Base-by-base conservation (phyloP, 305 asterid genomes). In the Withania somnifera region DNA sequence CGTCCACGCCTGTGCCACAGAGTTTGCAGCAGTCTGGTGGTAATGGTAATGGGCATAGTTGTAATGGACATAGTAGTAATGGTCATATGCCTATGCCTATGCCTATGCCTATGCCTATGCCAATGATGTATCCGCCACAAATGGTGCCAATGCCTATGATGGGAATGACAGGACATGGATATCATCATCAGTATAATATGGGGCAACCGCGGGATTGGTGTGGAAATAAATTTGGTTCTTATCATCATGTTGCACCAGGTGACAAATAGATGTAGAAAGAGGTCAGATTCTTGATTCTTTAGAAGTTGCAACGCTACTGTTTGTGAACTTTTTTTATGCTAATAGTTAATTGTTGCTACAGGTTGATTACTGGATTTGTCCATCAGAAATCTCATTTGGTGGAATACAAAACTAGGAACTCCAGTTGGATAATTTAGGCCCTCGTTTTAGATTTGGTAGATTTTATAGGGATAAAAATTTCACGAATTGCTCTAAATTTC, bases 101-200 rank as follows among this genome's bases (percentile, higher is more conserved):
- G 84, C 91, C 85, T 0, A 86, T 83, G 58, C 84, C 78, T 5
- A 86, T 86, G 84, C 91, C 85, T 0, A 86, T 88, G 69, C 88
- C 84, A 15, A 61, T 85, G 80, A 83, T 69, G 5, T 84, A 81
- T 64, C 85, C 82, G 4, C 84, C 84, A 2, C 79, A 79, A 57
- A 86, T 88, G 87, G 40, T 88, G 24, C 85, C 87, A 3, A 40
- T 80, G 83, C 88, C 88, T 19, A 52, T 85, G 86, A 83, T 86
- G 51, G 89, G 86, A 11, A 84, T 87, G 80, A n/a, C 87, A 26
- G 64, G 68, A 60, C 80, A 84, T 36, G 60, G 86, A 1, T 54
- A 60, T 80, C 89, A 73, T 54, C 89, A 85, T 78, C 88, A 87
- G 82, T 86, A 86, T 57, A 73, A 85, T 36, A 86, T 88, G 89